Conservation (phyloP, 345 rosid genomes). For the Erodium maritimum region DNA sequence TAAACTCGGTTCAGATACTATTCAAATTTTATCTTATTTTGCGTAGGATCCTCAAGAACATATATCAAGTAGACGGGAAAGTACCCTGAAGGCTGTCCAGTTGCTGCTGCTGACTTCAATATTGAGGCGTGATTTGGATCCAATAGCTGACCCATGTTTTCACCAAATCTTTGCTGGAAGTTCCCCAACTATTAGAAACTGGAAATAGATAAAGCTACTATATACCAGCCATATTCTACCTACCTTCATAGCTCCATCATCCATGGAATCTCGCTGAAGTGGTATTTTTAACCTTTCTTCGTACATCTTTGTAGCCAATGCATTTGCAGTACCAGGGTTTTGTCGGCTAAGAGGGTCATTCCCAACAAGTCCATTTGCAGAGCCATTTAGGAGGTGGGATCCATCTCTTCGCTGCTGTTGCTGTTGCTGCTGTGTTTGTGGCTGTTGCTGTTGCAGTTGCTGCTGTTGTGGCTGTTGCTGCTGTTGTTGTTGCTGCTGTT, state of each 20-base stretch:
- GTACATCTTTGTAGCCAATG: slow-evolving; percentile 63
- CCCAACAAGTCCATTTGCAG: slow-evolving; percentile 68
- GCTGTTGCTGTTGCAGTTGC: slow-evolving; percentile 43
- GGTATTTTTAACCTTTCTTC: slow-evolving; percentile 67
- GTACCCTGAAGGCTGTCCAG: slow-evolving; percentile 88
- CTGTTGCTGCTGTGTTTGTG: slow-evolving; percentile 34
- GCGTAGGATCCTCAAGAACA: no score
- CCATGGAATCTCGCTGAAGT: slow-evolving; percentile 65
- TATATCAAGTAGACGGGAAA: slow-evolving; percentile 17
- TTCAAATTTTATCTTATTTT: no score
- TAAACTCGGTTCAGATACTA: no score
- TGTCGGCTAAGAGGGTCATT: slow-evolving; percentile 74
- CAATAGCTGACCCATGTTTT: slow-evolving; percentile 77
- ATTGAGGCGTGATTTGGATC: slow-evolving; percentile 81
- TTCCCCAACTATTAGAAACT: no score
- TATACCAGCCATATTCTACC: slow-evolving; percentile 2
- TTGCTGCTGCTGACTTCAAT: slow-evolving; percentile 65
- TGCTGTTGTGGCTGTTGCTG: slow-evolving; percentile 36
- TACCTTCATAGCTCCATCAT: slow-evolving; percentile 71
- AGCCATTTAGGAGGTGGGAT: slow-evolving; percentile 66
- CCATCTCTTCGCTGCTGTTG: slow-evolving; percentile 74
- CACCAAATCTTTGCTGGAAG: slow-evolving; percentile 68
- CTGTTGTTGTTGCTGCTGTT: slow-evolving; percentile 39
- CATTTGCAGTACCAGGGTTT: slow-evolving; percentile 59
- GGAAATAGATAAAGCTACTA: no score